A percentile compares a stretch with the other conserved stretches of the same genome.
Conservation (phyloP, 192 early-diverging fungal species). For the Linnemannia elongata region DNA sequence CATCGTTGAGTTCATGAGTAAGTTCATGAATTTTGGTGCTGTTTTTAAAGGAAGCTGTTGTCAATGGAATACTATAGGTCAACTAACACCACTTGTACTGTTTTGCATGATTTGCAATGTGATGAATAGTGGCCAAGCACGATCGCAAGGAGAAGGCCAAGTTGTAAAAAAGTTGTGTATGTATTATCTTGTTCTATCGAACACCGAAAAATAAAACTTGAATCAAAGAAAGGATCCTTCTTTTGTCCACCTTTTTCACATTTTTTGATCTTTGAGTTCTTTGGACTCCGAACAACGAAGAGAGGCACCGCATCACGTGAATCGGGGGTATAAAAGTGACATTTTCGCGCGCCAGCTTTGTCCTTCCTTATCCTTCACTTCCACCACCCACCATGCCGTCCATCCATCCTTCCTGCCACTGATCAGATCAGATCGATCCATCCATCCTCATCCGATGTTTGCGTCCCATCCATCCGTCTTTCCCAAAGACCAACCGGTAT, state of each 20-base stretch:
- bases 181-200: neutral
- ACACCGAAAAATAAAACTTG: neutral
- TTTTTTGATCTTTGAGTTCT: neutral
- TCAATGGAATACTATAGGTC: no score
- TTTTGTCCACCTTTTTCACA: neutral
- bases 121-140: conserved; percentile 27
- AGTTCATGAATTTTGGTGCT: neutral
- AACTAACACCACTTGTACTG: no score
- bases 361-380: neutral
- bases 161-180: conserved; percentile 9
- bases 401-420: neutral
- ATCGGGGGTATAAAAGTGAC: neutral
- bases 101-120: neutral
- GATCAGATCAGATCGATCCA: neutral
- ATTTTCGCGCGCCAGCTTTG: neutral
- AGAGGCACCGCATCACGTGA: neutral
- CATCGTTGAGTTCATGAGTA: conserved; percentile 62
- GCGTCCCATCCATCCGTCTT: neutral
- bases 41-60: neutral
- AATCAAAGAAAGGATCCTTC: neutral
- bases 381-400: neutral
- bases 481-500: neutral
- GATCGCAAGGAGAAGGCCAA: conserved; percentile 24
- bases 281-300: neutral
- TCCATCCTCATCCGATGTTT: conserved; percentile 11